phyloP scores from a whole-genome alignment of 2,329 filamentous ascomycete species.

The Apiospora phragmitis region DNA sequence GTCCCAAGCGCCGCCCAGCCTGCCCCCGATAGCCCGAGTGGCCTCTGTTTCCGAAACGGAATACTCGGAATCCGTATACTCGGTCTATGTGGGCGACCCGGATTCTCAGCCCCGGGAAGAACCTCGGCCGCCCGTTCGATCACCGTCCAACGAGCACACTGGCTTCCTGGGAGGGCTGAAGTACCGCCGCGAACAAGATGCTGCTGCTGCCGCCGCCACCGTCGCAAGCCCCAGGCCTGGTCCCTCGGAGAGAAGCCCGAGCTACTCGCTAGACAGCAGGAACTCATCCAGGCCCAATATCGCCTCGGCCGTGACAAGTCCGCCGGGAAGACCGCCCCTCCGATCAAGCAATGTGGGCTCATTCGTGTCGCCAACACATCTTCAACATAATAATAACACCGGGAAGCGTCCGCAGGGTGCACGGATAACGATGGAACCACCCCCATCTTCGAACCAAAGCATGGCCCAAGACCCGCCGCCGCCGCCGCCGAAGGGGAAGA shows the following conservation, averaged over 20 bases:
- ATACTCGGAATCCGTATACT: conserved; percentile 18
- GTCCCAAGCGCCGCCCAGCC: neutral
- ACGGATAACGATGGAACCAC: conserved; percentile 37
- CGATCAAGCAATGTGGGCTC: conserved; percentile 35
- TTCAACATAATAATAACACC: conserved; percentile 37
- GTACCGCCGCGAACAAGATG: conserved; percentile 42
- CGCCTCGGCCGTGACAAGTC: conserved; percentile 29
- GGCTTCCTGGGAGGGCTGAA: conserved; percentile 59
- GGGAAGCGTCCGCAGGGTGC: conserved; percentile 46
- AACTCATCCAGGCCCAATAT: conserved; percentile 24
- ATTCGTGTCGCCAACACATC: conserved; percentile 51
- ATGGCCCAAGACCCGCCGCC: conserved; percentile 38
- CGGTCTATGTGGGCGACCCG: conserved; percentile 2
- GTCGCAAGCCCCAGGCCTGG: conserved; percentile 17
- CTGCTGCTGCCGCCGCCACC: conserved; percentile 13
- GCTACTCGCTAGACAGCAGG: conserved; percentile 18
- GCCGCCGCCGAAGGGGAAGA: conserved; percentile 52
- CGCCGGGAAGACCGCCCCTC: conserved; percentile 25
- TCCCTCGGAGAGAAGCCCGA: conserved; percentile 19
- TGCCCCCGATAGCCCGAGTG: conserved; percentile 41
- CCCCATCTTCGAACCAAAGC: conserved; percentile 30
- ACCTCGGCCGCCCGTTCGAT: conserved; percentile 32
- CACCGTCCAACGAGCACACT: conserved; percentile 38
- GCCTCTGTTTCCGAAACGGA: conserved; percentile 18
- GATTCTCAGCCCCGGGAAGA: conserved; percentile 17